A percentile compares a stretch with the other conserved stretches of the same genome.
These are phyloP conservation scores for Phytomonas francai DNA, from an alignment of 208 protist species.

Conservation along the genomic window DNA sequence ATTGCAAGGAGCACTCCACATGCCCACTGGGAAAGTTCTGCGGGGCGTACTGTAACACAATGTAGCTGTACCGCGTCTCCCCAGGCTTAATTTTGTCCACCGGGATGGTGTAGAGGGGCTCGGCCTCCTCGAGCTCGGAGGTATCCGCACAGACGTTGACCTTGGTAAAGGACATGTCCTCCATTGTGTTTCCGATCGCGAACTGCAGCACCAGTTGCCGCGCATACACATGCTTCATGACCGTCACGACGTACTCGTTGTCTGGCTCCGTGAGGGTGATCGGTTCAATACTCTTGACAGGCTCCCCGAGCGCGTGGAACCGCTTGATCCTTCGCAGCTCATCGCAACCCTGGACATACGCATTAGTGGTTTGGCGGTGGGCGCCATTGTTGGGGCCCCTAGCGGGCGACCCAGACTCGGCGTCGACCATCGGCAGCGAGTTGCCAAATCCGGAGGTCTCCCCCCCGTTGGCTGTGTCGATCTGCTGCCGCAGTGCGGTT, in stretches of 20 bases:
- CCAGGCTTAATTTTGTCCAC: constrained; percentile 46
- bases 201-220: constrained; percentile 94
- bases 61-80: constrained; percentile 57
- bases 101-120: constrained; percentile 81
- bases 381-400: background rate
- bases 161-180: constrained; percentile 80
- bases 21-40: constrained; percentile 63
- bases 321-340: constrained; percentile 53
- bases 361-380: constrained; percentile 3
- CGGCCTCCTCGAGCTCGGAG: constrained; percentile 65
- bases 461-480: background rate
- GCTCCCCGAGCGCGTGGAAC: constrained; percentile 69
- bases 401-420: background rate
- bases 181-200: constrained; percentile 91
- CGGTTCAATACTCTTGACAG: constrained; percentile 47
- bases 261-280: constrained; percentile 92
- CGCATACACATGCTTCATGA: constrained; percentile 92
- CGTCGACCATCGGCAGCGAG: background rate
- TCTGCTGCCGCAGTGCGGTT: background rate
- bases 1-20: constrained; percentile 55
- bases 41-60: constrained; percentile 56
- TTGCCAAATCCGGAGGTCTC: background rate
- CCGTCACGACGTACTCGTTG: constrained; percentile 96
- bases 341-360: constrained; percentile 46
- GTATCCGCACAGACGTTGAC: constrained; percentile 78